Base-by-base conservation (phyloP, 805 yeast genomes). In the Ogataea trehalophila region DNA sequence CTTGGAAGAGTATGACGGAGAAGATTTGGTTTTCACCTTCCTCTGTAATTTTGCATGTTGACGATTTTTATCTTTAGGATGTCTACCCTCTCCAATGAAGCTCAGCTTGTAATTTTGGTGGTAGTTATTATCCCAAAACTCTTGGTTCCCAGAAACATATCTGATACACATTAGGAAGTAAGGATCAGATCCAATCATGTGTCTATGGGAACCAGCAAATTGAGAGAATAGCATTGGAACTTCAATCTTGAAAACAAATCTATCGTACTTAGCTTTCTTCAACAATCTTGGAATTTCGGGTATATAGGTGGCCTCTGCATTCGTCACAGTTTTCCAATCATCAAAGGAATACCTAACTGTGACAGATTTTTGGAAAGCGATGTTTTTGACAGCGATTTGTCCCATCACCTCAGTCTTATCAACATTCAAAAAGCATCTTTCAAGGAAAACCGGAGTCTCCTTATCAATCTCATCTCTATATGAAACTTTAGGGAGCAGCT, bases 51-150 rank as follows among this genome's bases (percentile, higher is more conserved):
- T 20, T 38, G 39, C 16, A 16, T 35, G 16, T 16, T 40, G 23
- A 26, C n/a, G 3, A 15, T 6, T 31, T 37, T 18, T 23, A 33
- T 23, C 20, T 1, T 26, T 11, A 17, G 34, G 20, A 31, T 37
- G 20, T 7, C 26, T 37, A 35, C 29, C 20, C 33, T 51, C 42
- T 33, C 48, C 44, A n/a, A 47, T 39, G 33, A 67, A 73, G 36
- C 63, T 63, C 16, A 88, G 65, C 39, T 69, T 73, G 65, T 85
- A 88, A 66, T 88, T 88, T 40, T 66, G 62, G 44, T 61, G 60
- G 36, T 66, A 52, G 66, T 88, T 89, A 68, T 86, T 88, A 63
- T 88, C 96, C 96, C 96, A 88, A 59, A 62, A 76, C 54, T 82
- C 90, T 40, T 60, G 57, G 15, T 74, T 74, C 39, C 67, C 63